A percentile compares a stretch with the other conserved stretches of the same genome.
phyloP scores from a whole-genome alignment of 176 grass and related monocot species.

The Aegilops speltoides region DNA sequence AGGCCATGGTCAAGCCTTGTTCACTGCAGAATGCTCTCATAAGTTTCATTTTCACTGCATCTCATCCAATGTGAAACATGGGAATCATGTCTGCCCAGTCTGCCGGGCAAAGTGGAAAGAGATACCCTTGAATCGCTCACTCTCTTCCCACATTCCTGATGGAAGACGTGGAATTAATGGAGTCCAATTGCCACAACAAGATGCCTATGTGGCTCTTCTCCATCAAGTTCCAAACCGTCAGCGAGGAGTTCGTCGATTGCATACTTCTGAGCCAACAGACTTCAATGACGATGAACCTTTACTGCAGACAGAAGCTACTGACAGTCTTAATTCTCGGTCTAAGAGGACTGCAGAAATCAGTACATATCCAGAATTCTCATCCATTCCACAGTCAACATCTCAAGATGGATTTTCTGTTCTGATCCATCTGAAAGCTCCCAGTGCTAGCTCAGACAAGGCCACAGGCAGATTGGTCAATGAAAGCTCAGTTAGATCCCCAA shows the following conservation, averaged over 20 bases:
- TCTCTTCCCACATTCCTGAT: constrained; percentile 47
- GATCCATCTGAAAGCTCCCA: constrained; percentile 73
- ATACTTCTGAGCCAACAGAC: constrained; percentile 50
- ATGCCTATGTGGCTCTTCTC: constrained; percentile 43
- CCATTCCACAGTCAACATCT: constrained; percentile 52
- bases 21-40: constrained; percentile 95
- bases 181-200: constrained; percentile 43
- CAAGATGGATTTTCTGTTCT: constrained; percentile 64
- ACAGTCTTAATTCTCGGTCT: constrained; percentile 35
- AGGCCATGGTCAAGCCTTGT: constrained; percentile 79
- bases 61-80: constrained; percentile 85
- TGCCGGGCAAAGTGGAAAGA: constrained; percentile 94
- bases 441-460: constrained; percentile 34
- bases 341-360: constrained; percentile 61
- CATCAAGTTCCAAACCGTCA: constrained; percentile 46
- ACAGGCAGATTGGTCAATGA: constrained; percentile 26
- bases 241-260: constrained; percentile 33
- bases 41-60: constrained; percentile 97
- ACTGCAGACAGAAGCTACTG: constrained; percentile 29
- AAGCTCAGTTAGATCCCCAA: constrained; percentile 28
- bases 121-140: constrained; percentile 61
- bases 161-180: constrained; percentile 41
- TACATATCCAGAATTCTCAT: constrained; percentile 61
- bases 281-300: constrained; percentile 91
- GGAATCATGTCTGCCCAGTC: constrained; percentile 83